Evolutionary conservation across 768 basidiomycete species (phyloP).

Genomic region (Boletus rufocinnamomeus): DNA sequence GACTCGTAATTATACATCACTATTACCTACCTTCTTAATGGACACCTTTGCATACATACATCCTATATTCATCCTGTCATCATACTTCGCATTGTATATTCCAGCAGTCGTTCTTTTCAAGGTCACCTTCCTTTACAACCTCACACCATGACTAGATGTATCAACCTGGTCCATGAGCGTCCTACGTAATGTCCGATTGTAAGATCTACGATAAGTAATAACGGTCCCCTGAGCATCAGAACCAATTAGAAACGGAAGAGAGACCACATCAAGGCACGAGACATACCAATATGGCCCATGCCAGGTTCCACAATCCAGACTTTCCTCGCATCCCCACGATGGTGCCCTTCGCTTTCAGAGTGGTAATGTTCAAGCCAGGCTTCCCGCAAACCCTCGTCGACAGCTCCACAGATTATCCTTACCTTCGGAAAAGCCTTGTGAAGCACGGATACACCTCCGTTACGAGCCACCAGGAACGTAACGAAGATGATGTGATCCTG

Average conservation of each 20-base stretch:
- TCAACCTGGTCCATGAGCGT: slow-evolving; percentile 8
- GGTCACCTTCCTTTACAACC: slow-evolving; percentile 12
- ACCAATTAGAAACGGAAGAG: not conserved
- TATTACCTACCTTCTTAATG: slow-evolving; percentile 9
- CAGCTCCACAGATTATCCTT: slow-evolving; percentile 81
- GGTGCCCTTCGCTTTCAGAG: slow-evolving; percentile 43
- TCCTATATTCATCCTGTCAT: slow-evolving; percentile 8
- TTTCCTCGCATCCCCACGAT: slow-evolving; percentile 55
- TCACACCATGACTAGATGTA: slow-evolving; percentile 5
- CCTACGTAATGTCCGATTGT: slow-evolving; percentile 1
- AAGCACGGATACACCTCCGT: slow-evolving; percentile 76
- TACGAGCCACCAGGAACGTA: slow-evolving; percentile 84
- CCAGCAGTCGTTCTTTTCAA: slow-evolving; percentile 16
- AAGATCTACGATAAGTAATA: slow-evolving; percentile 38
- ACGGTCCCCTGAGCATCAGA: slow-evolving; percentile 37
- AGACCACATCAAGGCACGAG: not conserved
- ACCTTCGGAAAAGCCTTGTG: slow-evolving; percentile 82
- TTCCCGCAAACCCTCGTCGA: slow-evolving; percentile 78
- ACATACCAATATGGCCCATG: slow-evolving; percentile 82
- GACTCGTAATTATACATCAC: not conserved
- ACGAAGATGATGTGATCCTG: slow-evolving; percentile 88
- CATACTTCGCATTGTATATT: slow-evolving; percentile 18
- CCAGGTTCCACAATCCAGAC: slow-evolving; percentile 87
- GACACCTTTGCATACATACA: slow-evolving; percentile 1
- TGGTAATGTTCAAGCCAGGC: slow-evolving; percentile 64